Conservation (phyloP, 805 yeast genomes). For the Vanderwaltozyma verrucispora region DNA sequence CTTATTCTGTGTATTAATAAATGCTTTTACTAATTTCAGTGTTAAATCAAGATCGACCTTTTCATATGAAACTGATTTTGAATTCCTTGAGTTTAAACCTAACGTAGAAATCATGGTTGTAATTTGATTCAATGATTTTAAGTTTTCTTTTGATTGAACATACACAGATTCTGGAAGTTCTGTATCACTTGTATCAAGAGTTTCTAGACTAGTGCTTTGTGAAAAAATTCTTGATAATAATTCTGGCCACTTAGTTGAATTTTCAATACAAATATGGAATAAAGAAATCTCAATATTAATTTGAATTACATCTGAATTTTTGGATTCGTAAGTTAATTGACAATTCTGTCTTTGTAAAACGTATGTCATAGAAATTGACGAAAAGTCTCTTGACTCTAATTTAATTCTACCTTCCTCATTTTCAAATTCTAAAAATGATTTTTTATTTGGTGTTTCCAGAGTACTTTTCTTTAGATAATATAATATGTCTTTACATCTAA, state of each 20-base stretch:
- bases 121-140: slow-evolving; percentile 4
- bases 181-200: neutral
- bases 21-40: slow-evolving; percentile 8
- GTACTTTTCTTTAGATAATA: neutral
- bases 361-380: neutral
- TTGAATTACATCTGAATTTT: neutral
- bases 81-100: slow-evolving; percentile 10
- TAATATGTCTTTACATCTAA: slow-evolving; percentile 1
- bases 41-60: slow-evolving; percentile 15
- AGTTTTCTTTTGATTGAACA: neutral
- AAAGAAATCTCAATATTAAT: neutral
- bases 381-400: neutral
- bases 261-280: neutral
- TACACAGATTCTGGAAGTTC: neutral
- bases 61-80: slow-evolving; percentile 5
- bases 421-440: neutral
- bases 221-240: slow-evolving; percentile 8
- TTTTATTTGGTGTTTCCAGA: no score
- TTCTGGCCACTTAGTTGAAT: slow-evolving; percentile 1
- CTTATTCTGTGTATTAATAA: slow-evolving; percentile 9
- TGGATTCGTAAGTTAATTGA: neutral
- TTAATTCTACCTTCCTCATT: neutral
- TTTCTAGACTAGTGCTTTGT: neutral
- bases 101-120: slow-evolving; percentile 12
- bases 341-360: neutral